Evolutionary conservation across 805 yeast genomes (phyloP), one percentile per base, ranked within the genome.

Genomic region (Lachancea nothofagi): DNA sequence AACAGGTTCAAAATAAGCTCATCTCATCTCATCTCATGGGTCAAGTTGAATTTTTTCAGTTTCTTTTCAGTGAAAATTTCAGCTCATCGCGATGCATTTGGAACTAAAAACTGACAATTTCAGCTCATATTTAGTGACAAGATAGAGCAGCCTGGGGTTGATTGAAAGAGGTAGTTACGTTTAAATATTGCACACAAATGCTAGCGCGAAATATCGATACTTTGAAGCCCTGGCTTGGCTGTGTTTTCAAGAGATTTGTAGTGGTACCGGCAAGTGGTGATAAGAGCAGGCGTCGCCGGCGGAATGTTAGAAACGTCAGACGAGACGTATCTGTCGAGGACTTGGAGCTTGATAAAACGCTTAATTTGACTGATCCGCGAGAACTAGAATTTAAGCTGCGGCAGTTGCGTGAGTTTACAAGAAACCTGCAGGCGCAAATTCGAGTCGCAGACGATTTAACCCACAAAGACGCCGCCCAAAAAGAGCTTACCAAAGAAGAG

Each of bases 341-440:
- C n/a, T 26, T 59, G 24, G 33, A 31, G 17, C 33, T 43, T 21
- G 43, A 43, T 15, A 32, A 36, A n/a, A 25, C 26, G 14, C 18
- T 43, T 14, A 38, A 43, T 22, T 32, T 32, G 27, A 14, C 26
- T 3, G 35, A 44, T 18, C 37, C 39, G 13, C 32, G 33, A 23
- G 47, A 44, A 20, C 37, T 44, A 4, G 53, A 51, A 15, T 48
- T 49, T 22, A 59, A 57, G 36, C 38, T 59, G 9, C 55, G 51
- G 26, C 60, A 57, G 24, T 32, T 59, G 25, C 52, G 51, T 23
- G 56, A 49, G 34, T 57, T 56, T 39, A 56, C 61, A 3, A 49
- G 50, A 29, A 47, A 42, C 26, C 29, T 57, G 12, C 46, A 47
- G 26, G 43, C 45, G 13, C 52, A 46, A 33, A 40, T 50, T n/a